Evolutionary conservation across 2,329 filamentous ascomycete genomes (phyloP).

Genomic region (Aspergillus sp.): DNA sequence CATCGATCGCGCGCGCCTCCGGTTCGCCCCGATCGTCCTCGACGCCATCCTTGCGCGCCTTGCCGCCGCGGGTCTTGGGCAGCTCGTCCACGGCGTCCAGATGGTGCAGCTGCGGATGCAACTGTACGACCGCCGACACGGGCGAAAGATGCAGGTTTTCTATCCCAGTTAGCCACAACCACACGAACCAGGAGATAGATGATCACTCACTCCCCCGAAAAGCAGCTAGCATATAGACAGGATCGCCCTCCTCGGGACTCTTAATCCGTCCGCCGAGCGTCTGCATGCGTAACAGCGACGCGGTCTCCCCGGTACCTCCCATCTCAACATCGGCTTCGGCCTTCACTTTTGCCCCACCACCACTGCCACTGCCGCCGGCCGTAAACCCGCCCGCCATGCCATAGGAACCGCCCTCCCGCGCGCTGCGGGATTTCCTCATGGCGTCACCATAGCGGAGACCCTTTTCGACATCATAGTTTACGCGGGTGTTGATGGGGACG

Average conservation of each 20-base stretch:
- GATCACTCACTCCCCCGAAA: constrained; percentile 70
- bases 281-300: constrained; percentile 67
- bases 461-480: constrained; percentile 79
- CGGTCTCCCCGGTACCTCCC: constrained; percentile 17
- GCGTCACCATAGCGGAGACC: constrained; percentile 80
- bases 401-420: constrained; percentile 63
- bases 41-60: constrained; percentile 37
- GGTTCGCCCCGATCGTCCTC: constrained; percentile 46
- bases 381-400: constrained; percentile 73
- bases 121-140: constrained; percentile 76
- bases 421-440: constrained; percentile 54
- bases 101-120: constrained; percentile 90
- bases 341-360: constrained; percentile 24
- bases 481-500: constrained; percentile 70
- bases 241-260: constrained; percentile 65
- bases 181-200: background rate
- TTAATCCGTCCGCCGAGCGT: constrained; percentile 81
- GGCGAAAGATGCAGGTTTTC: constrained; percentile 85
- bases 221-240: constrained; percentile 84
- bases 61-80: constrained; percentile 31
- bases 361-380: constrained; percentile 24
- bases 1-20: constrained; percentile 75
- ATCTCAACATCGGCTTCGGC: constrained; percentile 14
- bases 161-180: constrained; percentile 31
- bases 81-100: constrained; percentile 80